Evolutionary conservation across 23 red algal genomes (phyloP).

Genomic region (Gracilariopsis chorda): DNA sequence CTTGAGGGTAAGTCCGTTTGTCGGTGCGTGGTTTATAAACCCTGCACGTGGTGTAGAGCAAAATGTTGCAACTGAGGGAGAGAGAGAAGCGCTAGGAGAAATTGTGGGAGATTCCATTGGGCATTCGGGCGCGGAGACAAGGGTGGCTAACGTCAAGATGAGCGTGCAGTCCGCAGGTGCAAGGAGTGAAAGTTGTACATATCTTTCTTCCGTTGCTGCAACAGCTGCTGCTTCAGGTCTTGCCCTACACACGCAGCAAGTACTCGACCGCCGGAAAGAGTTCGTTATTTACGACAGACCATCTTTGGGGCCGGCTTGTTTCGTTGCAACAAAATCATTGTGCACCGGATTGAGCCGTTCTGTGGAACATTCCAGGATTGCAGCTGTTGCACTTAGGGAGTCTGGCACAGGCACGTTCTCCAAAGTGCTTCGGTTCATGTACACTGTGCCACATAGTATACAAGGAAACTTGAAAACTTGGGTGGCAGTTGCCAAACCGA

Average conservation of each 20-base stretch:
- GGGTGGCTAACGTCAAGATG: not conserved
- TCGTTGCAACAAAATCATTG: not conserved
- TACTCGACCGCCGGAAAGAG: not conserved
- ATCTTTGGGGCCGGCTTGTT: not conserved
- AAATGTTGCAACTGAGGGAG: not conserved
- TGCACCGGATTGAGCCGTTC: not conserved
- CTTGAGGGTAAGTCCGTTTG: not conserved
- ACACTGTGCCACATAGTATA: not conserved
- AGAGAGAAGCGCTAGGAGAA: no score
- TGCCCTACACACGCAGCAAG: not conserved
- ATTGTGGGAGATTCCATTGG: no score
- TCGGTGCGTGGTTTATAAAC: not conserved
- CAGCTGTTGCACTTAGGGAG: not conserved
- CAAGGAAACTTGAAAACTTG: not conserved
- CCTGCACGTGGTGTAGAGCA: not conserved
- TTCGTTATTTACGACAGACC: not conserved
- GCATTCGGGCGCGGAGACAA: not conserved
- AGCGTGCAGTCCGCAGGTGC: not conserved
- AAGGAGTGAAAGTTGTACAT: no score
- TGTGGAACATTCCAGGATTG: not conserved
- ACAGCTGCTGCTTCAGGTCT: not conserved
- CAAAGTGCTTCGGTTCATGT: not conserved
- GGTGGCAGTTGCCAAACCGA: conserved; percentile 7
- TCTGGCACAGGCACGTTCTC: not conserved
- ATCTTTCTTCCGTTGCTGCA: no score